Base-by-base conservation (phyloP, 192 early-diverging fungal species). In the Cetraspora pellucida region DNA sequence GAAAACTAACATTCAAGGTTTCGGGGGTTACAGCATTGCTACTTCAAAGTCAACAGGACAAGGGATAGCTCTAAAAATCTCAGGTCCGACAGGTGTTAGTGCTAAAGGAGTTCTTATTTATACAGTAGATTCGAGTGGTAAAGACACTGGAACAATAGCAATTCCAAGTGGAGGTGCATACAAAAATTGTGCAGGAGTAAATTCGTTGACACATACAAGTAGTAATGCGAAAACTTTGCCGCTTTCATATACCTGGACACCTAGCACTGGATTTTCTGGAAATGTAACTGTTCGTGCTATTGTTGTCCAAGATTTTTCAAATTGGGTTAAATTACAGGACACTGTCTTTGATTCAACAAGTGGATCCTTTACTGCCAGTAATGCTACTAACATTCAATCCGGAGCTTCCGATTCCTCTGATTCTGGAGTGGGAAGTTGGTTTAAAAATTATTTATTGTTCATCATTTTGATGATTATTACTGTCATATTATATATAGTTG, bases 381-480 rank as follows among this genome's bases (percentile, higher is more conserved):
- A 17, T 44, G 4, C 37, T 37, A 31, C 17, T 28, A 37, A 0
- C n/a, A 9, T 0, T 19, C 14, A 64, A 23, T 2, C 10, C 9
- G 44, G 46, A 54, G 3, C 10, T 23, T 9, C 25, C 30, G 47
- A 10, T 10, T 2, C 4, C 7, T 28, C 69, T 16, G 49, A 47
- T 47, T 7, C 10, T 16, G 37, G 37, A 37, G 7, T 37, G 7
- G 37, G 37, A 37, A 37, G 37, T 37, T 68, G 19, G 10, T 23
- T 68, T 44, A 47, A 68, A 16, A 68, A 68, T 23, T 72, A 72
- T 44, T 19, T 30, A 37, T 72, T 72, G 37, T 72, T 72, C 23
- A 19, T 58, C 30, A 44, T 72, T 43, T 43, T 72, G 50, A 57
- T 57, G 19, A 45, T 7, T 72, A 19, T 72, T n/a, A 43, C 25